Evolutionary conservation across 2,329 filamentous ascomycete species (phyloP).

Genomic region (Pseudogymnoascus sp.): DNA sequence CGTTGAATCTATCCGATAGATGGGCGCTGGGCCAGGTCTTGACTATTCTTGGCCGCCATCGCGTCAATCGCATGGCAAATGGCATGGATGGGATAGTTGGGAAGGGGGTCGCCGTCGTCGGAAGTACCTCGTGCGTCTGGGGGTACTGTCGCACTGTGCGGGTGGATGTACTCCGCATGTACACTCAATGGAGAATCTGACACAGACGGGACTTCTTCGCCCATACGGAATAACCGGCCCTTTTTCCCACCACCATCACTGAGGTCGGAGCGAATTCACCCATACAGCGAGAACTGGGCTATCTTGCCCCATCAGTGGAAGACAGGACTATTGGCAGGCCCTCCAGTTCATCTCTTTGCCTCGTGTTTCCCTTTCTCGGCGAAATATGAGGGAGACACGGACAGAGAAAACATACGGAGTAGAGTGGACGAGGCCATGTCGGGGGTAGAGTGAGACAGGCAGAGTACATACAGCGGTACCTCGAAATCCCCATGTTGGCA

Average conservation of each 20-base stretch:
- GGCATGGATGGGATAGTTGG: constrained; percentile 1
- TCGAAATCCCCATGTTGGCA: not conserved
- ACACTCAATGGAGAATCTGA: not conserved
- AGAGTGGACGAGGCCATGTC: not conserved
- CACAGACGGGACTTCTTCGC: not conserved
- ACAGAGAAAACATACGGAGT: not conserved
- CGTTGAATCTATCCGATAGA: not conserved
- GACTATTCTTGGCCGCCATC: constrained; percentile 4
- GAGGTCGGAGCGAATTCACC: not conserved
- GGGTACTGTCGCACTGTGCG: not conserved
- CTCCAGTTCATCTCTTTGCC: not conserved
- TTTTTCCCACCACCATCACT: not conserved
- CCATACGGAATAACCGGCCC: not conserved
- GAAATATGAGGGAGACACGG: not conserved
- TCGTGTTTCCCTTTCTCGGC: constrained; percentile 3
- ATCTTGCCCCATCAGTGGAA: not conserved
- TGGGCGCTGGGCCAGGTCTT: constrained; percentile 1
- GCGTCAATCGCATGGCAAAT: constrained; percentile 5
- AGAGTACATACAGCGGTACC: not conserved
- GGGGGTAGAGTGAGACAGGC: constrained; percentile 2
- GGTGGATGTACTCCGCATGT: not conserved
- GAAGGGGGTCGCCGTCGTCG: not conserved
- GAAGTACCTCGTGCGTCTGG: not conserved
- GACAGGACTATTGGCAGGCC: not conserved
- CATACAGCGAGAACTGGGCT: not conserved